Evolutionary conservation across 768 basidiomycete genomes (phyloP).

Genomic region (Flagelloscypha sp.): DNA sequence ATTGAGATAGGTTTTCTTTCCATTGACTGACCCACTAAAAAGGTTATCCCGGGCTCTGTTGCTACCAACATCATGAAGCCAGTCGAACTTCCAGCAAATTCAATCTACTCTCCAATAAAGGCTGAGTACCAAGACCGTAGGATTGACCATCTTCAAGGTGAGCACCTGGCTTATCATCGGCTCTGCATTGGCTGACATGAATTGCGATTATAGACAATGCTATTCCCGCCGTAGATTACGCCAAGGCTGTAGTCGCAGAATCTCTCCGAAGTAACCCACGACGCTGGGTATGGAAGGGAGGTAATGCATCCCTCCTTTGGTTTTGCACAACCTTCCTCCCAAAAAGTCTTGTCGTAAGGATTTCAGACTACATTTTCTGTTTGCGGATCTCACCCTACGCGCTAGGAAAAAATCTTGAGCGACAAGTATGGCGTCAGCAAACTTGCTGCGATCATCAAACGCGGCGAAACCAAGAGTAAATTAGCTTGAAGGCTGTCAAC

Average conservation of each 20-base stretch:
- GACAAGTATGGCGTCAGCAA: no score
- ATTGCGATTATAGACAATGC: slow-evolving; percentile 13
- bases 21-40: no score
- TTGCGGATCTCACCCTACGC: no score
- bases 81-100: slow-evolving; percentile 7
- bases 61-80: slow-evolving; percentile 10
- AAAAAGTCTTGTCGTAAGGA: slow-evolving; percentile 10
- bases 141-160: slow-evolving; percentile 10
- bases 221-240: slow-evolving; percentile 12
- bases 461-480: no score
- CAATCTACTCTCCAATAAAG: slow-evolving; percentile 15
- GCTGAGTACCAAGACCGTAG: slow-evolving; percentile 8
- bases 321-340: slow-evolving; percentile 13
- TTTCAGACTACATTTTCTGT: no score
- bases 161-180: background rate
- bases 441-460: no score
- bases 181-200: background rate
- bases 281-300: slow-evolving; percentile 15
- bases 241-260: slow-evolving; percentile 13
- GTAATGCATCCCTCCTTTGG: slow-evolving; percentile 10
- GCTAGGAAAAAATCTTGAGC: no score
- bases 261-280: slow-evolving; percentile 8
- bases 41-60: slow-evolving; percentile 16
- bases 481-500: no score
- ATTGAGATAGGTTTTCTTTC: no score